These are phyloP conservation scores for Agarophyton chilense DNA, from an alignment of 23 red algal species.

Conservation along the genomic window DNA sequence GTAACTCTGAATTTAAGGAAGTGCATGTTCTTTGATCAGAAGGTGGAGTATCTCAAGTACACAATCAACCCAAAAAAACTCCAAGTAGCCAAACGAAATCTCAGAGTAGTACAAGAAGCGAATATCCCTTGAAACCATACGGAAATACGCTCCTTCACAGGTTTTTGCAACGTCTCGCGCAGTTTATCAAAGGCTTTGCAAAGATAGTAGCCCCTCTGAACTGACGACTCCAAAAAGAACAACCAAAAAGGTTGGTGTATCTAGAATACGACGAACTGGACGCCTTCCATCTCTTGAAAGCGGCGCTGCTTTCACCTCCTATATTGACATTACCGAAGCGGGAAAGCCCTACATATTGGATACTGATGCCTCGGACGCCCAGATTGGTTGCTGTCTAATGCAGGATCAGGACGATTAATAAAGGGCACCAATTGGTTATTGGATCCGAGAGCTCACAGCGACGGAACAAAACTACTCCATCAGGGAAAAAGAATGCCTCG, in stretches of 20 bases:
- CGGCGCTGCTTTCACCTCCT: neutral
- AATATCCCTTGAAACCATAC: neutral
- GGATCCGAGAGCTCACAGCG: conserved; percentile 1
- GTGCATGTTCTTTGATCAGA: neutral
- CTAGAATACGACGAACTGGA: conserved; percentile 16
- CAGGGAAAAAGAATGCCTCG: conserved; percentile 28
- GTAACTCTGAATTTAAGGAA: conserved; percentile 11
- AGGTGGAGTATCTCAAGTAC: neutral
- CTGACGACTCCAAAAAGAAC: neutral
- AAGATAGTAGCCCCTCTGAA: conserved; percentile 12
- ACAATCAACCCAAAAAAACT: neutral
- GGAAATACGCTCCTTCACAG: neutral
- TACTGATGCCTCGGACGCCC: neutral
- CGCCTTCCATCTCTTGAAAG: conserved; percentile 27
- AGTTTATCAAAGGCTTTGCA: neutral
- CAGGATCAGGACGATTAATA: neutral
- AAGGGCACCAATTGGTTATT: conserved; percentile 29
- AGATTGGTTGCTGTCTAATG: conserved; percentile 19
- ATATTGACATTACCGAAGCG: neutral
- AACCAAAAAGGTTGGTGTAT: neutral
- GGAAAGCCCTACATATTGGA: neutral
- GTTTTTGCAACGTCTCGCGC: no score
- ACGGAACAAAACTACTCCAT: conserved; percentile 10
- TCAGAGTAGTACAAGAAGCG: conserved; percentile 1
- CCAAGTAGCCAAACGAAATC: neutral